Conservation (phyloP, 805 yeast species). For the Pichia gijzeniarum region DNA sequence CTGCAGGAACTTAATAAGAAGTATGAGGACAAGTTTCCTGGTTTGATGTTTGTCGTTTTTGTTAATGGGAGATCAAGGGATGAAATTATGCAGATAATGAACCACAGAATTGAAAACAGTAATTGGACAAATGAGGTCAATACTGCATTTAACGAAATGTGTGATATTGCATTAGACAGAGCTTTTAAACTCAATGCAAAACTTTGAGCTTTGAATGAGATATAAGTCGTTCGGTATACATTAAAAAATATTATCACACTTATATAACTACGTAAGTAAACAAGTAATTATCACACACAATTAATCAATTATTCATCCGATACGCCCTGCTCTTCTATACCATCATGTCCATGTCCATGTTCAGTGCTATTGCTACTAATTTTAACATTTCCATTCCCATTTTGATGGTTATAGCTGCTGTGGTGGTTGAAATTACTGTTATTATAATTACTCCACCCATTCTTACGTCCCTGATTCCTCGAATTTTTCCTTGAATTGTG, state of each 20-base stretch:
- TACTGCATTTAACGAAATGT: slow-evolving; percentile 81
- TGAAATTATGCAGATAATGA: slow-evolving; percentile 60
- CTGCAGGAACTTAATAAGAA: slow-evolving; percentile 47
- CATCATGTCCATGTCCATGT: background rate
- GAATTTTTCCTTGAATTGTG: background rate
- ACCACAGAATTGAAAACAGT: slow-evolving; percentile 46
- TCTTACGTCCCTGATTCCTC: background rate
- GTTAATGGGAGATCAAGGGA: slow-evolving; percentile 76
- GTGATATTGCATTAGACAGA: slow-evolving; percentile 83
- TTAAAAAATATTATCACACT: too few relatives aligned
- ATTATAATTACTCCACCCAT: background rate
- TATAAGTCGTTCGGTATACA: too few relatives aligned
- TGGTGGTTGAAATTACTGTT: background rate
- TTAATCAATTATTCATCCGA: too few relatives aligned
- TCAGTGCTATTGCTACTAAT: background rate
- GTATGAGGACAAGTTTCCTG: slow-evolving; percentile 44
- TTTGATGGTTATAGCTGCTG: background rate
- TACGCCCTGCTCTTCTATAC: background rate
- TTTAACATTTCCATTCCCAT: background rate
- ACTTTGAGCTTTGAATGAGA: too few relatives aligned
- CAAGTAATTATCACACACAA: too few relatives aligned
- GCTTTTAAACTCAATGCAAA: slow-evolving; percentile 45
- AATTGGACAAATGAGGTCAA: slow-evolving; percentile 48
- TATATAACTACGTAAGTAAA: too few relatives aligned
- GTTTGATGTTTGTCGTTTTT: slow-evolving; percentile 80